phyloP scores from a whole-genome alignment of 139 green algal genomes.

The Tetradesmus obliquus region DNA sequence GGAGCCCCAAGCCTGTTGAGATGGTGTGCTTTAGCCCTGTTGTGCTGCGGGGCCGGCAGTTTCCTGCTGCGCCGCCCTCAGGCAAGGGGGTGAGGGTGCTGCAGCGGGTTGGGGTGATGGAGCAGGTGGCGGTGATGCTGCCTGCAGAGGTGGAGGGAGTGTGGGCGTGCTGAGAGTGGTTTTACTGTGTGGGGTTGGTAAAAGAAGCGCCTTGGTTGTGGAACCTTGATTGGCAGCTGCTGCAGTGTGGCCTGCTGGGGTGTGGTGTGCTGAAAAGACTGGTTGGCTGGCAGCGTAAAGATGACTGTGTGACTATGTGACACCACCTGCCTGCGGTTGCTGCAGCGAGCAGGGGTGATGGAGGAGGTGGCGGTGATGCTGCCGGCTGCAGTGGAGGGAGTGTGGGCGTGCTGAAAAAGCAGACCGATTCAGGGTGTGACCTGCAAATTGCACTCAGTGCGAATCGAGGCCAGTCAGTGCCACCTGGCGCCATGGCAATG shows the following conservation, averaged over 20 bases:
- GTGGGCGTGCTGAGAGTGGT: not conserved
- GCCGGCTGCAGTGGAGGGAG: constrained; percentile 29
- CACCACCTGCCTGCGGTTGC: too few relatives aligned
- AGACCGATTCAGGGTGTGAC: too few relatives aligned
- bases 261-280: too few relatives aligned
- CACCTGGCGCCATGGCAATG: too few relatives aligned
- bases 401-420: not conserved
- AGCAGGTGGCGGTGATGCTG: not conserved
- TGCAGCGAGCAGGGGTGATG: constrained; percentile 21
- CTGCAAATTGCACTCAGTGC: too few relatives aligned
- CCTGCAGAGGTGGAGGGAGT: constrained; percentile 31
- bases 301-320: too few relatives aligned
- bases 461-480: too few relatives aligned
- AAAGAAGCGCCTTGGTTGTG: too few relatives aligned
- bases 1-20: constrained; percentile 9
- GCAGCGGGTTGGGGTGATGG: constrained; percentile 33
- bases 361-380: not conserved
- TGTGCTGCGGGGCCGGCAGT: not conserved
- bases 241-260: too few relatives aligned
- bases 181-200: too few relatives aligned
- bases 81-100: constrained; percentile 41
- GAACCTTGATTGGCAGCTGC: too few relatives aligned
- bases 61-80: not conserved
- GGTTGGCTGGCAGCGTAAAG: too few relatives aligned
- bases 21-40: constrained; percentile 20